Percentiles rank a stretch among this genome's conserved stretches.
Evolutionary conservation across 1,284 basidiomycete species (phyloP).

Genomic region (Pholiota adiposa): DNA sequence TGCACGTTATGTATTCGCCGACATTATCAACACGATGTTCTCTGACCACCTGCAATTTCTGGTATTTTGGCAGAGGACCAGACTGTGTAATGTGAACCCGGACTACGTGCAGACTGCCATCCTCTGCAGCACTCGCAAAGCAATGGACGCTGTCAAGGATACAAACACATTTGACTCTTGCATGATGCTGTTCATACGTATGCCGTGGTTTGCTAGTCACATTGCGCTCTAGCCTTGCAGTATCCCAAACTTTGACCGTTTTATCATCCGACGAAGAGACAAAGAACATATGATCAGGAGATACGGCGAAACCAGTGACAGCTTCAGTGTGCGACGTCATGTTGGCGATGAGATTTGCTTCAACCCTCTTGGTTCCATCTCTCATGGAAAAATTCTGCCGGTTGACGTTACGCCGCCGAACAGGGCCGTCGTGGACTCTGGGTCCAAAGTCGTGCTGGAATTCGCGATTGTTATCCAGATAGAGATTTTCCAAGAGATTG

Average conservation of each 20-base stretch:
- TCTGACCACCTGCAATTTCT: constrained; percentile 75
- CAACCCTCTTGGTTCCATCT: constrained; percentile 59
- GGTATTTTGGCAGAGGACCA: constrained; percentile 77
- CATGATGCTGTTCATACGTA: constrained; percentile 80
- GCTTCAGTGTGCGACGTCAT: constrained; percentile 84
- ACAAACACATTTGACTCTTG: constrained; percentile 81
- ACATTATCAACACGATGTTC: constrained; percentile 71
- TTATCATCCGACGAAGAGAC: constrained; percentile 88
- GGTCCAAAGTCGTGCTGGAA: constrained; percentile 90
- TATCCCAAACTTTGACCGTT: constrained; percentile 62
- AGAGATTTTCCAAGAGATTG: constrained; percentile 87
- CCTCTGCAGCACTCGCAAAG: constrained; percentile 86
- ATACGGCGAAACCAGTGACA: constrained; percentile 83
- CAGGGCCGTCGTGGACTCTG: constrained; percentile 77
- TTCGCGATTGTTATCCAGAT: constrained; percentile 84
- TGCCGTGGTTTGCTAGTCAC: constrained; percentile 78
- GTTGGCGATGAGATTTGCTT: constrained; percentile 84
- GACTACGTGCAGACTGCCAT: constrained; percentile 85
- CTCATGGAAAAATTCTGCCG: constrained; percentile 67
- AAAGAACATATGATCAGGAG: constrained; percentile 95
- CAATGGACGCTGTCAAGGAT: constrained; percentile 85
- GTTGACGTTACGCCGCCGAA: constrained; percentile 72
- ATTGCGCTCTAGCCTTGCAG: constrained; percentile 43
- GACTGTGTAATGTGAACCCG: constrained; percentile 74
- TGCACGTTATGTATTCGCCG: constrained; percentile 79